Evolutionary conservation across 2,329 filamentous ascomycete genomes (phyloP), one percentile per base, ranked within the genome.

Genomic region (Arachnopeziza araneosa): DNA sequence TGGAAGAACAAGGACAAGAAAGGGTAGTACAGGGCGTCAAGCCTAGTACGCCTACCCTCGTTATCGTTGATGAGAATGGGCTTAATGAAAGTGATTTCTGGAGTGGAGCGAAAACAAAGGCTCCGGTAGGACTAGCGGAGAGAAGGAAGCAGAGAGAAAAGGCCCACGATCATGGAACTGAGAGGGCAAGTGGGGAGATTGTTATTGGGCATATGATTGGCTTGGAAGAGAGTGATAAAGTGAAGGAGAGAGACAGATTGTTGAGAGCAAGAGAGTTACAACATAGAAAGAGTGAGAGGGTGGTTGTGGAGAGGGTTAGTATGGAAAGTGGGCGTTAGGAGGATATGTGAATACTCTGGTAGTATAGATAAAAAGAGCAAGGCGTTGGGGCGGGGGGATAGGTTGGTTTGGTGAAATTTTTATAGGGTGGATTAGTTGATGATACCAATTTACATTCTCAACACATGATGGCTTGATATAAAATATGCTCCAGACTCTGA

Each of bases 1-100:
- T 57, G 54, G 23, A 56, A 60, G 17, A 54, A 30, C 14, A 44
- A 24, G 36, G 10, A 44, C 36, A 44, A 9, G 62, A 64, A 44
- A 60, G 63, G 24, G 48, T 70, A 19, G 63, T 67, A 0, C 60
- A 62, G 8, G 61, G 55, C 24, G 63, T 63, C n/a, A 67, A 67
- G 21, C 63, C 65, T 6, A 59, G 56, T 22, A 70, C 64, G n/a
- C 68, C 68, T 14, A 69, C 66, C 1, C 52, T 71, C 0, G 69
- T 71, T 7, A 62, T 69, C 21, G 67, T 69, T n/a, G 57, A 62
- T 17, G 51, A 60, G 17, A 54, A 26, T 22, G 24, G n/a, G n/a
- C n/a, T 10, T 5, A 54, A 14, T 17, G 24, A 54, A 30, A 12
- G n/a, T 24, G 17, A 54, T n/a, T 30, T 30, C 6, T 24, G 23